Evolutionary conservation across 306 rosid genomes (phyloP).

Genomic region (Lithocarpus polystachyus): DNA sequence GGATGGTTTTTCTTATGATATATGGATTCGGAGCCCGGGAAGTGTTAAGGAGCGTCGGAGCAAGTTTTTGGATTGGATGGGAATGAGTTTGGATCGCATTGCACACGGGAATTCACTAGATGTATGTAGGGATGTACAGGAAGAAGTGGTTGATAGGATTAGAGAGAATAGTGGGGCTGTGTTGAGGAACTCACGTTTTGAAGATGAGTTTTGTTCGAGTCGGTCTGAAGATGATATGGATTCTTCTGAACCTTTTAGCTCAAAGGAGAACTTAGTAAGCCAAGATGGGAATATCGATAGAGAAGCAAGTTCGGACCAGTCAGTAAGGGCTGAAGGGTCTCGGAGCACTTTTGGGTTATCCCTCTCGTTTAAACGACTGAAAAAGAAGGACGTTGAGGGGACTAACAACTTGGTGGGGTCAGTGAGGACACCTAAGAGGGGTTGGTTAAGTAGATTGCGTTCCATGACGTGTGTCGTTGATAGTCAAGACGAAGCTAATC

Average conservation of each 20-base stretch:
- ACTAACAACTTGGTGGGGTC: background rate
- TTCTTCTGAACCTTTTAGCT: conserved; percentile 34
- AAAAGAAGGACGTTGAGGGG: conserved; percentile 30
- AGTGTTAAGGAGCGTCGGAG: conserved; percentile 72
- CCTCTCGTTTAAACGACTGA: conserved; percentile 30
- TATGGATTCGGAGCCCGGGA: conserved; percentile 66
- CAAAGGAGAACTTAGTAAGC: conserved; percentile 26
- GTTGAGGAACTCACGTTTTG: conserved; percentile 31
- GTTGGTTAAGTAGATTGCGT: conserved; percentile 64
- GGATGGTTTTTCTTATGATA: conserved; percentile 42
- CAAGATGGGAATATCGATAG: conserved; percentile 28
- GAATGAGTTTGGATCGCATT: conserved; percentile 35
- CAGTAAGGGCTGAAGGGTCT: conserved; percentile 26
- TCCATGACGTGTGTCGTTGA: conserved; percentile 66
- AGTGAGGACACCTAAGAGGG: conserved; percentile 37
- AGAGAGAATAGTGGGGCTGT: conserved; percentile 39
- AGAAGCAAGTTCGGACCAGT: conserved; percentile 28
- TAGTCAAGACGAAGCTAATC: conserved; percentile 35
- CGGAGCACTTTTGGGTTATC: conserved; percentile 28
- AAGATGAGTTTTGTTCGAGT: conserved; percentile 57
- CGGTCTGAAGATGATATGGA: conserved; percentile 26
- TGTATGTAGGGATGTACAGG: conserved; percentile 23
- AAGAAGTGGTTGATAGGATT: conserved; percentile 37
- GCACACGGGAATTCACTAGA: conserved; percentile 26
- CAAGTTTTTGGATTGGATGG: conserved; percentile 64